Evolutionary conservation across 441 rosid species (phyloP), one percentile per base, ranked within the genome.

Genomic region (Euphorbia celastroides): DNA sequence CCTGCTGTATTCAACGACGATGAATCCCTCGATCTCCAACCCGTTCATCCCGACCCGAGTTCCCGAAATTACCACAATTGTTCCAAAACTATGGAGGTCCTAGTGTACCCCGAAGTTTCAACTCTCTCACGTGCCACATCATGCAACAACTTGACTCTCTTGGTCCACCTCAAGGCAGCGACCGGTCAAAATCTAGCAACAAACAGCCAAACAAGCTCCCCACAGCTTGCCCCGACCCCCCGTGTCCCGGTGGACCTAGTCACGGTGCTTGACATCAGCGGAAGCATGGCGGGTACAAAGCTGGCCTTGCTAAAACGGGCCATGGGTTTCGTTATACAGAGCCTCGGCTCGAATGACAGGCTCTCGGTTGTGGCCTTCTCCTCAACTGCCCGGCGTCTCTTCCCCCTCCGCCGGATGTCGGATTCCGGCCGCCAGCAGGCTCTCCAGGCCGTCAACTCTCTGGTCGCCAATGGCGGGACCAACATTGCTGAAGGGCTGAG

Each of bases 241-340:
- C 92, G 99, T 65, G 93, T 93, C 63, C 85, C 95, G 2, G 76
- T 95, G 70, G 99, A 57, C 78, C 78, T 95, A 38, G 98, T 95
- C 57, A 90, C 99, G 0, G 93, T 95, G 31, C 98, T 95, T 68
- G 99, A 95, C 74, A 81, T 84, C 69, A 95, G 99, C 66, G 99
- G 99, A 48, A 95, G 99, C 82, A 95, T 95, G 98, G 96, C 97
- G 0, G 99, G 99, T 59, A 92, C 97, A 50, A 95, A 92, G 80
- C 83, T 95, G n/a, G 99, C 96, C 28, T 74, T 95, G 71, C 82
- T 95, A 5, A 95, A 95, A 82, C 83, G 97, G 22, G 99, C 99
- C 11, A 92, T 92, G 99, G 99, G 99, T 5, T 95, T 95, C 67
- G 97, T 95, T 44, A 95, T 95, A 75, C 99, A 92, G 77, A 95